phyloP scores from a whole-genome alignment of 2,329 filamentous ascomycete genomes.

The Monilinia vaccinii-corymbosi region DNA sequence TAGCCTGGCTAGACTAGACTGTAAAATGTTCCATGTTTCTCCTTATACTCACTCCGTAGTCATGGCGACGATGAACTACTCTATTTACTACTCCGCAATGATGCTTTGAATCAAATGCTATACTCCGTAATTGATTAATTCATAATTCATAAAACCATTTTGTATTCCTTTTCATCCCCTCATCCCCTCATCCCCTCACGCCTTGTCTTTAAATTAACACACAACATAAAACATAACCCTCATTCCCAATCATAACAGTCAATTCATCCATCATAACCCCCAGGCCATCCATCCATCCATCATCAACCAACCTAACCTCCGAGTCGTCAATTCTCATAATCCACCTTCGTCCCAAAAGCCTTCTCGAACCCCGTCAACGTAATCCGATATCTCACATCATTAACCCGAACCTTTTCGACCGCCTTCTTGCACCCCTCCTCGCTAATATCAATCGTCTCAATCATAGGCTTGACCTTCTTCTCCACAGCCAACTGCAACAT shows the following conservation, averaged over 20 bases:
- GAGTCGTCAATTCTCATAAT: background rate
- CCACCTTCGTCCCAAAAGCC: constrained; percentile 39
- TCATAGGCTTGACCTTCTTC: constrained; percentile 49
- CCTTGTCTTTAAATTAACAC: background rate
- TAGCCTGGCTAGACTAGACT: too few relatives aligned
- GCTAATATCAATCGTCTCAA: constrained; percentile 31
- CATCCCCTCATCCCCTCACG: background rate
- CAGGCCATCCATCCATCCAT: background rate
- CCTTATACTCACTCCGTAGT: too few relatives aligned
- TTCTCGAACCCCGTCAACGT: constrained; percentile 61
- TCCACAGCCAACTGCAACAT: constrained; percentile 53
- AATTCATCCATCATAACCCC: background rate
- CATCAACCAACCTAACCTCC: too few relatives aligned
- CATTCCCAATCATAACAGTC: too few relatives aligned
- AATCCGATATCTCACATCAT: constrained; percentile 64
- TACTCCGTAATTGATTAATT: too few relatives aligned
- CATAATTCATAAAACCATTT: background rate
- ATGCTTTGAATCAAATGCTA: too few relatives aligned
- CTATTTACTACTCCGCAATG: too few relatives aligned
- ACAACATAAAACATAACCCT: background rate
- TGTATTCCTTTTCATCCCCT: background rate
- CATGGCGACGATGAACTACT: too few relatives aligned
- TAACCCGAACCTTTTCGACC: constrained; percentile 58
- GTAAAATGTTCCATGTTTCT: too few relatives aligned
- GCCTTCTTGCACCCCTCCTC: constrained; percentile 53